Base-by-base conservation (phyloP, 108 stramenopile species). In the Fistulifera solaris region DNA sequence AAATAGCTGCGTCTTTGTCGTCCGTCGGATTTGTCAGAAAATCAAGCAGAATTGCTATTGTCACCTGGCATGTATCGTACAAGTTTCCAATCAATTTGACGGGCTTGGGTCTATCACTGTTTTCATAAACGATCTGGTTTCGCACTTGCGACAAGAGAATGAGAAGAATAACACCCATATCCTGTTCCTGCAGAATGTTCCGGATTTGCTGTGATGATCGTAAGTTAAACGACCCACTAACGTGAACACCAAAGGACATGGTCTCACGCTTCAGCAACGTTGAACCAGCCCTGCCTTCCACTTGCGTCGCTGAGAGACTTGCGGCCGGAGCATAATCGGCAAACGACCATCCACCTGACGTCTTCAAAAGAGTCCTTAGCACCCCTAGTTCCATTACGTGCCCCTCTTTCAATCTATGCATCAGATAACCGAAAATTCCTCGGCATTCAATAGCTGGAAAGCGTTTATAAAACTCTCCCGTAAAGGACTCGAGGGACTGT, bases 21-120 rank as follows among this genome's bases (percentile, higher is more conserved):
- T 1, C 28, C 18, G 58, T 38, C 0, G 77, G 66, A 43, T 67
- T 68, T 1, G 85, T 81, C 27, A 92, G 48, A 58, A 83, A 94
- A 10, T 89, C 87, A 12, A 87, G 45, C 11, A 94, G 58, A n/a
- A 87, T 68, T 44, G 77, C 58, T 58, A 87, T 63, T 2, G 83
- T 76, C 17, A 69, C 66, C 50, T 87, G 78, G 54, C 83, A 84
- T 15, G 74, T 63, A 49, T 94, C 94, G 54, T 78, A 78, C 19
- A 83, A 65, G 38, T 84, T 84, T 1, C 83, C 89, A 58, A 92
- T 59, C 19, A 89, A 71, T 56, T 94, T 94, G 40, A 89, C 55
- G 27, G 73, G 71, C 45, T 74, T 75, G 7, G 27, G 52, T 24
- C 56, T 62, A 7, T 40, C 26, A n/a, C 19, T 17, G 15, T 75